A percentile compares a stretch with the other conserved stretches of the same genome.
Evolutionary conservation across 495 filamentous ascomycete species (phyloP).

Genomic region (Penicillium cataractarum): DNA sequence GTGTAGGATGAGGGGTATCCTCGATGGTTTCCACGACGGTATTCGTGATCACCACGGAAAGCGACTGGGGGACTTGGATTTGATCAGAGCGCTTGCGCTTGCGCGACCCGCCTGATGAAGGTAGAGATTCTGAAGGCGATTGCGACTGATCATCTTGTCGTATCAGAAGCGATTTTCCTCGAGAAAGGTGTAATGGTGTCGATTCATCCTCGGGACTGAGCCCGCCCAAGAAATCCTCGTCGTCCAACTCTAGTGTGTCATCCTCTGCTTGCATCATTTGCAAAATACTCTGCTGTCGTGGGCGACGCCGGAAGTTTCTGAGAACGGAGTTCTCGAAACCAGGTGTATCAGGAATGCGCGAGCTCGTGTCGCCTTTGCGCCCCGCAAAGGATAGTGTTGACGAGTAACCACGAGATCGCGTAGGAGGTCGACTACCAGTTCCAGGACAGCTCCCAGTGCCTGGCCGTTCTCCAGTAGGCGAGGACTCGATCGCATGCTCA

Average conservation of each 20-base stretch:
- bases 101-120: slow-evolving; percentile 36
- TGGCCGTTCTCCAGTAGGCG: slow-evolving; percentile 38
- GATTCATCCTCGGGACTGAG: slow-evolving; percentile 69
- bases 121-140: slow-evolving; percentile 28
- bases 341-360: slow-evolving; percentile 52
- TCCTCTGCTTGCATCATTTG: slow-evolving; percentile 62
- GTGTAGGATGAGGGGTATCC: slow-evolving; percentile 26
- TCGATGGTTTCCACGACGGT: slow-evolving; percentile 28
- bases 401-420: slow-evolving; percentile 52
- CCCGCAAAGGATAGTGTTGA: slow-evolving; percentile 48
- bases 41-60: slow-evolving; percentile 23
- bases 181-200: slow-evolving; percentile 58
- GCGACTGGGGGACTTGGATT: slow-evolving; percentile 30
- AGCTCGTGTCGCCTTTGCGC: slow-evolving; percentile 45
- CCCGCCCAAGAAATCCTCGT: slow-evolving; percentile 59
- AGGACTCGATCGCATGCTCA: slow-evolving; percentile 48
- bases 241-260: slow-evolving; percentile 49
- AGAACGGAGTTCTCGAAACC: slow-evolving; percentile 58
- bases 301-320: slow-evolving; percentile 64
- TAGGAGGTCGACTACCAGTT: slow-evolving; percentile 49
- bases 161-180: slow-evolving; percentile 36
- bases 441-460: slow-evolving; percentile 43
- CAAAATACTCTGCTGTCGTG: slow-evolving; percentile 70
- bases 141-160: slow-evolving; percentile 22
- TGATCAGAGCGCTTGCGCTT: slow-evolving; percentile 41